phyloP scores from a whole-genome alignment of 2,329 filamentous ascomycete species.

The Aspergillus viridinutans region DNA sequence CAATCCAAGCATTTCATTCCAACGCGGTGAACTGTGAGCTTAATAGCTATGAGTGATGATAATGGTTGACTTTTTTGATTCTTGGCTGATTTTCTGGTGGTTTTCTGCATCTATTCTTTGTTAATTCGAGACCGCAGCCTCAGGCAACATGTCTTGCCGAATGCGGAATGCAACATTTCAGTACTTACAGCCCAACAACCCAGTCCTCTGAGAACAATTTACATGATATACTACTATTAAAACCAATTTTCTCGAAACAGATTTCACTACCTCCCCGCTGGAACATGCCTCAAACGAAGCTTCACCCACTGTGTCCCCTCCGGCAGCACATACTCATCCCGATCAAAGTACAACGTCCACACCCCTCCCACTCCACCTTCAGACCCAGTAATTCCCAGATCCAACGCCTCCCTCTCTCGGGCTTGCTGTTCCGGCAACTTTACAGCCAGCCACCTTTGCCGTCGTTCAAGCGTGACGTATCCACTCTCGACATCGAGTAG shows the following conservation, averaged over 20 bases:
- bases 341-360: conserved; percentile 3
- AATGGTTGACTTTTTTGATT: background rate
- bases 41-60: background rate
- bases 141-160: background rate
- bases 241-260: background rate
- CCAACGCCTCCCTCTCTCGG: background rate
- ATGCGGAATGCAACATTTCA: background rate
- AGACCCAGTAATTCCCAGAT: background rate
- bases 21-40: conserved; percentile 26
- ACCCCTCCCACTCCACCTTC: background rate
- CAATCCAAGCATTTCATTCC: conserved; percentile 66
- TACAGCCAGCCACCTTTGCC: conserved; percentile 2
- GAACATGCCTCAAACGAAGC: background rate
- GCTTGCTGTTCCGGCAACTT: background rate
- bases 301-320: background rate
- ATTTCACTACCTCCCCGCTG: background rate
- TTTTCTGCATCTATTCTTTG: background rate
- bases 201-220: no score
- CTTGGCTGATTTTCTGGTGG: background rate
- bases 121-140: no score
- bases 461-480: background rate
- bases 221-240: background rate
- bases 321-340: background rate
- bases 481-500: background rate
- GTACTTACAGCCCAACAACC: background rate